A percentile compares a stretch with the other conserved stretches of the same genome.
Conservation (phyloP, 768 basidiomycete genomes). For the Nidularia sp. region DNA sequence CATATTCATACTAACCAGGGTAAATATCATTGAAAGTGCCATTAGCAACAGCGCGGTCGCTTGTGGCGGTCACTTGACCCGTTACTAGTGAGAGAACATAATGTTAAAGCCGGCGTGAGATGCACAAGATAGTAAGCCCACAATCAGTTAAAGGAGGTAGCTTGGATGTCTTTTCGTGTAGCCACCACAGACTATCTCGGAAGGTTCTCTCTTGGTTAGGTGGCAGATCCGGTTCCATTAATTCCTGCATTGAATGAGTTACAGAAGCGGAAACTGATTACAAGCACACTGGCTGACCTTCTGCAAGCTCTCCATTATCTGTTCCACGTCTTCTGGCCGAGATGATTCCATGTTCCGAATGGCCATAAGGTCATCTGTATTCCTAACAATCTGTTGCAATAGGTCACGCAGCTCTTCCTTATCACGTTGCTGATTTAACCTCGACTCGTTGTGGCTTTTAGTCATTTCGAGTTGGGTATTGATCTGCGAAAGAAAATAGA, state of each 20-base stretch:
- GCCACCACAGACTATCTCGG: slow-evolving; percentile 30
- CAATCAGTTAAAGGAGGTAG: slow-evolving; percentile 39
- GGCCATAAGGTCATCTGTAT: slow-evolving; percentile 26
- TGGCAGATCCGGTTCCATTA: slow-evolving; percentile 26
- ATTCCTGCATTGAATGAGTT: slow-evolving; percentile 18
- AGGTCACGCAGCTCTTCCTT: slow-evolving; percentile 28
- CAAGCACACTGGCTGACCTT: slow-evolving; percentile 21
- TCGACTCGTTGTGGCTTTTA: slow-evolving; percentile 18
- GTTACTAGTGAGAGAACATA: slow-evolving; percentile 24
- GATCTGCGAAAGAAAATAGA: slow-evolving; percentile 8
- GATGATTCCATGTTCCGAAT: slow-evolving; percentile 25
- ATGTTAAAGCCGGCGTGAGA: background rate
- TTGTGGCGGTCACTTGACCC: slow-evolving; percentile 31
- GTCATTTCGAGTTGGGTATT: slow-evolving; percentile 21
- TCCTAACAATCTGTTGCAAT: slow-evolving; percentile 26
- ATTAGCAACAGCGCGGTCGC: slow-evolving; percentile 21
- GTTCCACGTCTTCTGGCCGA: slow-evolving; percentile 20
- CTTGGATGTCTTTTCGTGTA: slow-evolving; percentile 31
- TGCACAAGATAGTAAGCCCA: slow-evolving; percentile 16
- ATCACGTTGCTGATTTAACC: slow-evolving; percentile 25
- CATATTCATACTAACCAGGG: slow-evolving; percentile 17
- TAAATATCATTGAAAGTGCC: slow-evolving; percentile 38
- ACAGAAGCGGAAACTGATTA: background rate
- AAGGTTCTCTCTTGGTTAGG: slow-evolving; percentile 25
- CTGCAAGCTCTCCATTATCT: slow-evolving; percentile 39